phyloP scores from a whole-genome alignment of 768 basidiomycete species.

The Pleurotus ostreatus region DNA sequence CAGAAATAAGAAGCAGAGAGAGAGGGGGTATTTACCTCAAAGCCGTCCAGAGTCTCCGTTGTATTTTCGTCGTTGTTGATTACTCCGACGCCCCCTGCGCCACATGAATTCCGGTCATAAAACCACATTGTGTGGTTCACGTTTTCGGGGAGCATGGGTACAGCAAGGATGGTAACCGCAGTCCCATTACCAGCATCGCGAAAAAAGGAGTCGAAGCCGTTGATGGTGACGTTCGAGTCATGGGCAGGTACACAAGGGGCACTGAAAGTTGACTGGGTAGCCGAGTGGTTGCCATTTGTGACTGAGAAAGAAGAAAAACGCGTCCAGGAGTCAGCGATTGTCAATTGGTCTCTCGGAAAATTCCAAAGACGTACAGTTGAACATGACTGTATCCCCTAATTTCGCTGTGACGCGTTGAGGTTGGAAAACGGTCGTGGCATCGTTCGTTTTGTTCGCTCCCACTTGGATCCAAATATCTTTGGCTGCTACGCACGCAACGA shows the following conservation, averaged over 20 bases:
- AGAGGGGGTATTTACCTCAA: constrained; percentile 32
- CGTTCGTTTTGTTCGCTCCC: constrained; percentile 39
- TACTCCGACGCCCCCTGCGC: constrained; percentile 54
- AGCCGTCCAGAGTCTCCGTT: constrained; percentile 38
- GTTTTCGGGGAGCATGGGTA: constrained; percentile 39
- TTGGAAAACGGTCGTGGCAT: constrained; percentile 41
- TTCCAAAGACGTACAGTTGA: constrained; percentile 43
- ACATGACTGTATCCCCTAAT: constrained; percentile 45
- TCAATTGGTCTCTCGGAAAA: neutral
- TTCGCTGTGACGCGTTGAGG: constrained; percentile 41
- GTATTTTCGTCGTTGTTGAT: constrained; percentile 50
- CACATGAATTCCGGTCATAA: constrained; percentile 53
- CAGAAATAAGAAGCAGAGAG: neutral
- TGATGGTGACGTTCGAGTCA: constrained; percentile 41
- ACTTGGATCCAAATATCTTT: constrained; percentile 41
- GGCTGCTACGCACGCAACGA: constrained; percentile 23
- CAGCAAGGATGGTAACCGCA: constrained; percentile 37
- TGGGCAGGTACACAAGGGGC: constrained; percentile 51
- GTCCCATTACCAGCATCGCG: constrained; percentile 45
- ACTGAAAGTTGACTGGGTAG: constrained; percentile 52
- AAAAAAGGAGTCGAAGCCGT: constrained; percentile 56
- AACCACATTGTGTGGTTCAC: constrained; percentile 52
- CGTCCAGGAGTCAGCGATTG: neutral
- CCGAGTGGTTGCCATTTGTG: constrained; percentile 50
- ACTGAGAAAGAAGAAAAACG: constrained; percentile 25